Conservation (phyloP, 345 rosid species). For the Garcia nutans region DNA sequence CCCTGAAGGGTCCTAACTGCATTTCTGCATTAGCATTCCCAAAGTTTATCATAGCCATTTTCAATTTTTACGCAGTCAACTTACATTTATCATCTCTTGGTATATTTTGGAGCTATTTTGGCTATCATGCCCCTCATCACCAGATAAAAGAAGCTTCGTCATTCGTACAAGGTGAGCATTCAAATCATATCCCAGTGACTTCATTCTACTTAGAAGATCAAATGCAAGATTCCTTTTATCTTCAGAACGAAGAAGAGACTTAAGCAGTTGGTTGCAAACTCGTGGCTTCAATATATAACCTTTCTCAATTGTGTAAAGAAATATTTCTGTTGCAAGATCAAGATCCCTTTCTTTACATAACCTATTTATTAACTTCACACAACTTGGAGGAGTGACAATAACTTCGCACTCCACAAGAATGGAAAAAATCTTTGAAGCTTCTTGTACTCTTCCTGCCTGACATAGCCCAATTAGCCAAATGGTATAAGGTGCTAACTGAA, state of each 20-base stretch:
- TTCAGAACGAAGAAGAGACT: conserved; percentile 42
- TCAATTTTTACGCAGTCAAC: not conserved
- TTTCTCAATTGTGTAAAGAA: conserved; percentile 62
- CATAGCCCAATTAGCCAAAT: conserved; percentile 78
- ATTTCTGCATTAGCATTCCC: not conserved
- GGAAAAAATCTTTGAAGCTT: conserved; percentile 61
- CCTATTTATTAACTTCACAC: conserved; percentile 61
- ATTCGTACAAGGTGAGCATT: conserved; percentile 36
- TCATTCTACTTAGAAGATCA: conserved; percentile 55
- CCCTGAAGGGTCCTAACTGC: not conserved
- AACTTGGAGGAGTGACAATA: conserved; percentile 64
- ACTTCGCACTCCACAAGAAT: conserved; percentile 54
- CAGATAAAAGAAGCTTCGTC: conserved; percentile 37
- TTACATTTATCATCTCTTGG: not conserved
- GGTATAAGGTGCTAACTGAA: conserved; percentile 57
- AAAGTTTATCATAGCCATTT: conserved; percentile 8
- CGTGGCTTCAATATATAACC: conserved; percentile 52
- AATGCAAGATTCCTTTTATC: conserved; percentile 38
- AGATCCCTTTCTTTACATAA: conserved; percentile 53
- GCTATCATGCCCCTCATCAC: not conserved
- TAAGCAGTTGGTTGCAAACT: conserved; percentile 57
- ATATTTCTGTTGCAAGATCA: conserved; percentile 60
- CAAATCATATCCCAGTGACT: conserved; percentile 58
- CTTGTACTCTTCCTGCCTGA: conserved; percentile 54
- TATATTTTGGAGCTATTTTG: not conserved